Evolutionary conservation across 2,329 filamentous ascomycete genomes (phyloP).

Genomic region (Xylariaceae sp.): DNA sequence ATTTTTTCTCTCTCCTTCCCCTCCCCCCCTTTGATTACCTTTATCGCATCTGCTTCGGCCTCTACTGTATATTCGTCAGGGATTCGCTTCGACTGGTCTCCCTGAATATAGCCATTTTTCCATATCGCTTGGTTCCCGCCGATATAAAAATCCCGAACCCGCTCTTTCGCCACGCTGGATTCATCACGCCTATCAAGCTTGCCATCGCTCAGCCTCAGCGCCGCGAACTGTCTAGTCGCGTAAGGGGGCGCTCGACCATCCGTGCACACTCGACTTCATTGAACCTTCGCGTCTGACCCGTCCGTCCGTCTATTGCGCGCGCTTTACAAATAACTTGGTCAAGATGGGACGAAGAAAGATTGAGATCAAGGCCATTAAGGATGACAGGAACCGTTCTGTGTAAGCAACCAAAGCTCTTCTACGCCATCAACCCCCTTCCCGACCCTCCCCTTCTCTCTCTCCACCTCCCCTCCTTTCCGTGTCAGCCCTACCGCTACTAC

Average conservation of each 20-base stretch:
- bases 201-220: conserved; percentile 14
- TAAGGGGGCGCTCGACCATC: conserved; percentile 12
- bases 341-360: conserved; percentile 98
- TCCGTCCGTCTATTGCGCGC: conserved; percentile 1
- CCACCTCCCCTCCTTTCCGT: background rate
- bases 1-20: background rate
- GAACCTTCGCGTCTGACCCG: background rate
- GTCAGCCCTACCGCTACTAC: too few relatives aligned
- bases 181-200: conserved; percentile 14
- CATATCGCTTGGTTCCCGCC: background rate
- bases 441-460: background rate
- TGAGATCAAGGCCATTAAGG: conserved; percentile 99
- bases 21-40: background rate
- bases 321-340: conserved; percentile 19
- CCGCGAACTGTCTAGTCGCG: conserved; percentile 15
- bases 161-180: conserved; percentile 23
- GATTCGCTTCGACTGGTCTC: background rate
- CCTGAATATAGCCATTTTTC: conserved; percentile 9
- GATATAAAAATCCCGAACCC: conserved; percentile 17
- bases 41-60: background rate
- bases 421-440: conserved; percentile 2
- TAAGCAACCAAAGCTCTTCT: conserved; percentile 50
- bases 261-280: conserved; percentile 7
- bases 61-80: background rate
- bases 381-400: conserved; percentile 97